A percentile compares a stretch with the other conserved stretches of the same genome.
Evolutionary conservation across 345 rosid species (phyloP).

Genomic region (Firmiana major): DNA sequence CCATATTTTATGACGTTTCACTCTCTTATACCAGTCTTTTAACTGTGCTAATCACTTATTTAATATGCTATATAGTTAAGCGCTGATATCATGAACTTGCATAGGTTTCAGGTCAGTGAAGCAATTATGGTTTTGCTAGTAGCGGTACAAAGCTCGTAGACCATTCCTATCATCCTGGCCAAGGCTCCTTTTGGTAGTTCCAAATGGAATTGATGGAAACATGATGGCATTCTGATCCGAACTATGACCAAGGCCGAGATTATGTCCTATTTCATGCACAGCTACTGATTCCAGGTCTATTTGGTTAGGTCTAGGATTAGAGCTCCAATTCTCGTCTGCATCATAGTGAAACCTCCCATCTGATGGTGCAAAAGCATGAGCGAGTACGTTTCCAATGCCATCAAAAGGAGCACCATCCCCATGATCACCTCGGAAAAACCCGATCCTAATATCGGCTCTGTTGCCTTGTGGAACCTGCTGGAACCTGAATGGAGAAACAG

Average conservation of each 20-base stretch:
- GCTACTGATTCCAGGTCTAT: not conserved
- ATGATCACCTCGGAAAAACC: not conserved
- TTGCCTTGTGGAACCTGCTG: not conserved
- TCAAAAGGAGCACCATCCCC: not conserved
- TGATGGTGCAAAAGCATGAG: not conserved
- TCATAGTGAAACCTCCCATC: conserved; percentile 3
- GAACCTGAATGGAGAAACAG: not conserved
- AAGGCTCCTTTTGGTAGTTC: not conserved
- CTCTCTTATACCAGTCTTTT: not conserved
- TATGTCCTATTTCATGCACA: not conserved
- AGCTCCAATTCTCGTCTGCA: conserved; percentile 2
- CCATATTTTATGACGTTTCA: not conserved
- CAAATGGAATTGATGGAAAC: not conserved
- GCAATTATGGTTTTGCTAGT: not conserved
- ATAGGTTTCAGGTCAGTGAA: too few relatives aligned
- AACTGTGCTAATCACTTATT: too few relatives aligned
- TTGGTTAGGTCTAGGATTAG: not conserved
- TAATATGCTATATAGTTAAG: too few relatives aligned
- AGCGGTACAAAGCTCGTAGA: not conserved
- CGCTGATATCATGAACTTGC: too few relatives aligned
- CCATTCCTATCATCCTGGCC: conserved; percentile 1
- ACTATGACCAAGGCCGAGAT: not conserved
- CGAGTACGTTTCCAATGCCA: not conserved
- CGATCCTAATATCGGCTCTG: not conserved
- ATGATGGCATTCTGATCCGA: not conserved